A percentile compares a stretch with the other conserved stretches of the same genome.
phyloP scores from a whole-genome alignment of 352 stramenopile genomes.

The Blastocystis sp. region DNA sequence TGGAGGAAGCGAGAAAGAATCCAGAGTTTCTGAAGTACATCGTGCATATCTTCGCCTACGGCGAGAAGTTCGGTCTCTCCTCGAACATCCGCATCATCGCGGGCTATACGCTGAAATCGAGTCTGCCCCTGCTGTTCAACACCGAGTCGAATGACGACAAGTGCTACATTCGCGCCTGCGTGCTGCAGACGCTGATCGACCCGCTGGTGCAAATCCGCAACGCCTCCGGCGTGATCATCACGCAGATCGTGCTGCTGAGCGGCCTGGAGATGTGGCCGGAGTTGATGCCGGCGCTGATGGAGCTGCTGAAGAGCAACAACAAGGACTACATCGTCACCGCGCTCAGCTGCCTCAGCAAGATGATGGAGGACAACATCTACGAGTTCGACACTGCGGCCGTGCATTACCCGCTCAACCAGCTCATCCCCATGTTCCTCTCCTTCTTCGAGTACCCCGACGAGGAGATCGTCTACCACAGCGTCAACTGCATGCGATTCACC shows the following conservation, averaged over 20 bases:
- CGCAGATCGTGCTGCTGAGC: constrained; percentile 17
- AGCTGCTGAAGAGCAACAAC: constrained; percentile 60
- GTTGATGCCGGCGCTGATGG: constrained; percentile 16
- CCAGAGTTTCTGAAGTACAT: constrained; percentile 63
- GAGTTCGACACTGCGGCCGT: constrained; percentile 39
- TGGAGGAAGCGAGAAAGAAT: constrained; percentile 59
- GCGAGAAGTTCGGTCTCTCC: constrained; percentile 28
- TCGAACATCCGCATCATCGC: constrained; percentile 38
- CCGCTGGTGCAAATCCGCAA: constrained; percentile 30
- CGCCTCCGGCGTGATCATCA: constrained; percentile 16
- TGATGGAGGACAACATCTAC: constrained; percentile 61
- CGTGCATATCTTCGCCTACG: constrained; percentile 44
- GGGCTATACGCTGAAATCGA: constrained; percentile 57
- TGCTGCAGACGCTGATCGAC: constrained; percentile 46
- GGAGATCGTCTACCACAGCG: constrained; percentile 46
- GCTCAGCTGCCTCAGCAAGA: constrained; percentile 49
- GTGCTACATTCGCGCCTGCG: constrained; percentile 34
- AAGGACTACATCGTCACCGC: constrained; percentile 33
- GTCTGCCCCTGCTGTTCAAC: constrained; percentile 34
- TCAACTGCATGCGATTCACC: constrained; percentile 61
- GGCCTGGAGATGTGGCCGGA: constrained; percentile 51
- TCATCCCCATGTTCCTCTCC: constrained; percentile 39
- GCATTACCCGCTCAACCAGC: constrained; percentile 44
- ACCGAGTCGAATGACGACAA: constrained; percentile 3
- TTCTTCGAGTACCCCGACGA: constrained; percentile 57